Percentiles rank a stretch among this genome's conserved stretches.
phyloP scores from a whole-genome alignment of 208 protist genomes.

The Vickermania ingenoplastis region DNA sequence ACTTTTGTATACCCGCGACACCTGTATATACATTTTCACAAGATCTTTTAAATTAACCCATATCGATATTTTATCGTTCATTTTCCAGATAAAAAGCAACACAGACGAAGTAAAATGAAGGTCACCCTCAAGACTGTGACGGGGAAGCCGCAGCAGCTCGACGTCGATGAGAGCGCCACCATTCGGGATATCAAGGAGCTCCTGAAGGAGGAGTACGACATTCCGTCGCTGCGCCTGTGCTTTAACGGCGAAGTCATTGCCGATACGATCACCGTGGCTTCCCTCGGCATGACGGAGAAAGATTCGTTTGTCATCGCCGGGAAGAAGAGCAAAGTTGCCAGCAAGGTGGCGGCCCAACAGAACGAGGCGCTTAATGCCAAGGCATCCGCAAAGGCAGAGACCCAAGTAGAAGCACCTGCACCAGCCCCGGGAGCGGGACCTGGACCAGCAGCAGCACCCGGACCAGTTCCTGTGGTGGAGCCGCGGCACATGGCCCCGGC shows the following conservation, averaged over 20 bases:
- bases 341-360: conserved; percentile 10
- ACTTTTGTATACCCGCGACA: no score
- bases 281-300: conserved; percentile 34
- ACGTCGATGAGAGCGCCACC: conserved; percentile 38
- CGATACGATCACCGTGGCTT: conserved; percentile 41
- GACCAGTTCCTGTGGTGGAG: neutral
- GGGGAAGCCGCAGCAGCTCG: conserved; percentile 41
- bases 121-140: conserved; percentile 59
- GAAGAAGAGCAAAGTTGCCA: conserved; percentile 58
- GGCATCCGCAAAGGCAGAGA: conserved; percentile 1
- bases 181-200: conserved; percentile 48
- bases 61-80: no score
- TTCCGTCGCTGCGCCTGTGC: conserved; percentile 49
- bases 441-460: neutral
- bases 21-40: no score
- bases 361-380: conserved; percentile 6
- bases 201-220: conserved; percentile 65
- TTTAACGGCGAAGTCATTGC: conserved; percentile 63
- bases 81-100: no score
- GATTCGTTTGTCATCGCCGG: conserved; percentile 59
- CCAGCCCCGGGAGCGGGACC: neutral
- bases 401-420: neutral
- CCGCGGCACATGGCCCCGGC: neutral
- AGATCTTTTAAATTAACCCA: no score
- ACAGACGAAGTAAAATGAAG: no score